A percentile compares a stretch with the other conserved stretches of the same genome.
Conservation (phyloP, 2,329 filamentous ascomycete genomes). For the Colletotrichum simmondsii region DNA sequence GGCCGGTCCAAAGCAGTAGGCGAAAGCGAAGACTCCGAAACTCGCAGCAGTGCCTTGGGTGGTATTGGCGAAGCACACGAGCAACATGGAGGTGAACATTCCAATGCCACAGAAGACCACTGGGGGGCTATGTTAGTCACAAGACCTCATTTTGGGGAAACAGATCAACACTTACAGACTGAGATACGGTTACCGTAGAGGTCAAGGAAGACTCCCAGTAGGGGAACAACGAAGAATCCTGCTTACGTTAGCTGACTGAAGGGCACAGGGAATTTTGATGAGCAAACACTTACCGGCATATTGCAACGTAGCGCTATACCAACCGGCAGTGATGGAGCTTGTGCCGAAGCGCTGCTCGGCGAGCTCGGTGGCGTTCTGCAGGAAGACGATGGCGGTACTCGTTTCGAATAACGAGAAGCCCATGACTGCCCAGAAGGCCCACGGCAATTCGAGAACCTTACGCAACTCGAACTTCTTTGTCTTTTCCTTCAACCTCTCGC, state of each 20-base stretch:
- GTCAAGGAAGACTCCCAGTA: slow-evolving; percentile 67
- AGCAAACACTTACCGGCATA: slow-evolving; percentile 48
- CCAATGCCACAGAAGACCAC: slow-evolving; percentile 56
- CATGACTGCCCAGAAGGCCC: slow-evolving; percentile 68
- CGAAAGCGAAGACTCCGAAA: slow-evolving; percentile 70
- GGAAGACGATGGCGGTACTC: slow-evolving; percentile 63
- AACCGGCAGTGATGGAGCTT: slow-evolving; percentile 64
- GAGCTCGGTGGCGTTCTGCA: slow-evolving; percentile 70
- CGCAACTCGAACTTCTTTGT: slow-evolving; percentile 66
- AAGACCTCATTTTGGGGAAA: too few relatives aligned
- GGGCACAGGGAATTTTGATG: too few relatives aligned
- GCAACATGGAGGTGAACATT: slow-evolving; percentile 58
- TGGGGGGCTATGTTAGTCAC: background rate
- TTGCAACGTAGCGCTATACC: slow-evolving; percentile 68
- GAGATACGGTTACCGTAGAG: slow-evolving; percentile 63
- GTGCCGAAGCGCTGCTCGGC: slow-evolving; percentile 69
- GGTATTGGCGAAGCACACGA: slow-evolving; percentile 63
- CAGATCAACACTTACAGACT: slow-evolving; percentile 41
- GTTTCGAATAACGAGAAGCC: slow-evolving; percentile 69
- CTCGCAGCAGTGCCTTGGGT: slow-evolving; percentile 64
- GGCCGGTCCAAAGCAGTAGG: slow-evolving; percentile 64
- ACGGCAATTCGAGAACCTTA: slow-evolving; percentile 68
- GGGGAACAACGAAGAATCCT: slow-evolving; percentile 66
- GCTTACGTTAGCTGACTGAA: too few relatives aligned
- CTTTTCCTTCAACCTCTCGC: slow-evolving; percentile 68